Evolutionary conservation across 306 rosid genomes (phyloP), one percentile per base, ranked within the genome.

Genomic region (Canavalia ensiformis): DNA sequence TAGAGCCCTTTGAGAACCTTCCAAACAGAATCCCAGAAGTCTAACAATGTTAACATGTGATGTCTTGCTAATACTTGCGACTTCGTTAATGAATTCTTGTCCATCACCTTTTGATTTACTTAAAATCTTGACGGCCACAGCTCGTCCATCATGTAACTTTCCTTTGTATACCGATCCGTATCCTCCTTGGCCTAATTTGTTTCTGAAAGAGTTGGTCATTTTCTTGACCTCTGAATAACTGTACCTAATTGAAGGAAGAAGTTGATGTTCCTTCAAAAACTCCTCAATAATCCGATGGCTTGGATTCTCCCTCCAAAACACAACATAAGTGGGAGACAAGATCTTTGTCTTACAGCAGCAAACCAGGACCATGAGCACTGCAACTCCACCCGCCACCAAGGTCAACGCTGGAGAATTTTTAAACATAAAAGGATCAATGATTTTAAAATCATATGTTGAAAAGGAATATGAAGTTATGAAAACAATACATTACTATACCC

Each of bases 181-280:
- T 3, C 87, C 89, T 12, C 91, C 89, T 34, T 77, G 82, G 1
- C 89, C 91, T 51, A 88, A 62, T 68, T 83, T 87, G 9, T 70
- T 52, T 54, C 45, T 63, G 2, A 84, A 84, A 44, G 78, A 66
- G 34, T 64, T 75, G 7, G 91, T 77, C 76, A 85, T 49, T 47
- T 85, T 85, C 42, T 76, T 80, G n/a, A 30, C 54, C 57, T 60
- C 76, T 64, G 52, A 74, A 66, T 81, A 86, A 39, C 11, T 81
- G 50, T 77, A 84, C 41, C 88, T 86, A 12, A 42, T 3, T 1
- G 84, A 39, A 3, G 57, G 81, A 57, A 88, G 51, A 0, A 62
- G 76, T 41, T 77, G 82, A 5, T 68, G 3, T 31, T 66, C 68
- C 67, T 30, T 75, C 10, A 86, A 31, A 82, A 75, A 79, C 7